phyloP scores from a whole-genome alignment of 2,329 filamentous ascomycete species.

The Arthrobotrys entomopaga region DNA sequence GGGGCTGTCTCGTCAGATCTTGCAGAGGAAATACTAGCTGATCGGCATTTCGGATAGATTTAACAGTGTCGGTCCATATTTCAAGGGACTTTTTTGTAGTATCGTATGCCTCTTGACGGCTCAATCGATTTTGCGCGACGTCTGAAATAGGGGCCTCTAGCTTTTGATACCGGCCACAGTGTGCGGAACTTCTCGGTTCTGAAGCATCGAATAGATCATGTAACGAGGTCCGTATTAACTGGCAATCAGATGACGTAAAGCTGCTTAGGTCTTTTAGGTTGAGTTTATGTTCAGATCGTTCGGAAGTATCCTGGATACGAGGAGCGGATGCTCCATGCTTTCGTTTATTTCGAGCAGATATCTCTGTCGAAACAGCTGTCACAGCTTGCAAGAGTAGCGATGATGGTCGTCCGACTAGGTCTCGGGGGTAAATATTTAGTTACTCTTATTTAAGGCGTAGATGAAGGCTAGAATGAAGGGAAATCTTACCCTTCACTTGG shows the following conservation, averaged over 20 bases:
- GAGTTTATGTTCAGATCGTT: constrained; percentile 1
- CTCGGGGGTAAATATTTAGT: too few relatives aligned
- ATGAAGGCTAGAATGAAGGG: too few relatives aligned
- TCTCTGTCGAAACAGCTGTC: constrained; percentile 19
- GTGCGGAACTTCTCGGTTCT: constrained; percentile 24
- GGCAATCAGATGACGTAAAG: neutral
- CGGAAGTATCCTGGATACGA: neutral
- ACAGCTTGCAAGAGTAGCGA: constrained; percentile 8
- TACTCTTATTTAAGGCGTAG: too few relatives aligned
- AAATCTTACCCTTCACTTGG: too few relatives aligned
- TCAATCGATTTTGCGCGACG: constrained; percentile 84
- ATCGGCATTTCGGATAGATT: constrained; percentile 89
- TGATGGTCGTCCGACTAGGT: too few relatives aligned
- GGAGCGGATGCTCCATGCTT: constrained; percentile 28
- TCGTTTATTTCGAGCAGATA: constrained; percentile 27
- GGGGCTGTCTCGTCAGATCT: constrained; percentile 71
- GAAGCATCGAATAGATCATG: constrained; percentile 9
- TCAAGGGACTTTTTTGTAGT: constrained; percentile 91
- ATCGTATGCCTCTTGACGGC: constrained; percentile 83
- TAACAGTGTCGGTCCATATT: constrained; percentile 94
- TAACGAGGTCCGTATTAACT: constrained; percentile 60
- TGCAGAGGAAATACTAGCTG: constrained; percentile 87
- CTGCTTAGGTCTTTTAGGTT: constrained; percentile 17
- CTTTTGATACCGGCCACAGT: constrained; percentile 66
- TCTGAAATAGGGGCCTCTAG: constrained; percentile 84